A percentile compares a stretch with the other conserved stretches of the same genome.
These are phyloP conservation scores for Raddia distichophylla DNA, from an alignment of 176 grass and related monocot genomes.

Conservation along the genomic window DNA sequence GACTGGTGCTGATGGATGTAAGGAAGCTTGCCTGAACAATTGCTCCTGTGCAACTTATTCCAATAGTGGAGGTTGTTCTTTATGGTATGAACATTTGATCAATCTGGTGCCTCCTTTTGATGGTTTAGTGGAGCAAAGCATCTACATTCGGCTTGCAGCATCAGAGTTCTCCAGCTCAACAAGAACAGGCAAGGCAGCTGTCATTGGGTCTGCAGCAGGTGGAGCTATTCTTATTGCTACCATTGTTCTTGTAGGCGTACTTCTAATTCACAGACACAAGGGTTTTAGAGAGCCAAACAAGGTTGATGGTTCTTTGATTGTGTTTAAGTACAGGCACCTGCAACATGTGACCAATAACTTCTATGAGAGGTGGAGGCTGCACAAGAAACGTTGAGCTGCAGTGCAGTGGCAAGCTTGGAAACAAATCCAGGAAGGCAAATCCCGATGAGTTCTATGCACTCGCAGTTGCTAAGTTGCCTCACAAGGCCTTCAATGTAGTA, in stretches of 20 bases:
- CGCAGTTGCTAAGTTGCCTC: conserved; percentile 20
- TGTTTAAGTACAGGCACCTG: too few species aligned
- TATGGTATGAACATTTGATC: conserved; percentile 42
- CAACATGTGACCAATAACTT: too few species aligned
- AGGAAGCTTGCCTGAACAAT: conserved; percentile 29
- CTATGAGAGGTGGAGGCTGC: too few species aligned
- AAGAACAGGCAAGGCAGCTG: neutral
- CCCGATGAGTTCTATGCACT: conserved; percentile 24
- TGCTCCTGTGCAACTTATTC: conserved; percentile 37
- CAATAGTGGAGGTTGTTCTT: conserved; percentile 7
- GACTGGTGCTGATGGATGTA: neutral
- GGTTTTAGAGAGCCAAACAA: too few species aligned
- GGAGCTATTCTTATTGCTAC: too few species aligned
- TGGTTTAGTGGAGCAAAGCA: neutral
- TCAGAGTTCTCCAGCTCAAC: conserved; percentile 12
- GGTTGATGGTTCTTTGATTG: too few species aligned
- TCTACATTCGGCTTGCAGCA: conserved; percentile 12
- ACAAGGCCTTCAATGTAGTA: neutral
- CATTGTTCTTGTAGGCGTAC: too few species aligned
- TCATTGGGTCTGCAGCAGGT: too few species aligned
- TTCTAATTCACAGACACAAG: too few species aligned
- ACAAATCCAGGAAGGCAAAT: neutral
- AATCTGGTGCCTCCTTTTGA: conserved; percentile 16
- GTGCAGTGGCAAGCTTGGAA: neutral
- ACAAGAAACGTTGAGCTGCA: conserved; percentile 15